phyloP scores from a whole-genome alignment of 169 alveolate species.

The Perkinsus chesapeaki region DNA sequence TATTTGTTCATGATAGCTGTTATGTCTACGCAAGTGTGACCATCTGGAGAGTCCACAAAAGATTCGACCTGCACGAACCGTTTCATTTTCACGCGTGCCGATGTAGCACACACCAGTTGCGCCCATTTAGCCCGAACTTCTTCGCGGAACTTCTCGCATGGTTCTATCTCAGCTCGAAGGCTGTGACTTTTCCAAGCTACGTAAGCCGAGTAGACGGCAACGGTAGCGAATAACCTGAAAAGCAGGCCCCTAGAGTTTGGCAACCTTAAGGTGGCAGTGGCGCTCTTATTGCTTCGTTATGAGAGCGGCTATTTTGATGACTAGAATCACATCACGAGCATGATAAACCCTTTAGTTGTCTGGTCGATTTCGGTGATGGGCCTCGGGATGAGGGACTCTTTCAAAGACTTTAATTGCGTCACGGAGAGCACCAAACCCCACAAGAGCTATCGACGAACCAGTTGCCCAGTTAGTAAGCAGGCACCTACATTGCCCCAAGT shows the following conservation, averaged over 20 bases:
- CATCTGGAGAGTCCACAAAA: not conserved
- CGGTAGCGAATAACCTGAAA: not conserved
- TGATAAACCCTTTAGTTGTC: too few relatives aligned
- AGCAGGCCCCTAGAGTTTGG: too few relatives aligned
- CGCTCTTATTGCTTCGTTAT: too few relatives aligned
- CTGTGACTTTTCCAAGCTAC: not conserved
- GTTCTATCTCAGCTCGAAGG: not conserved
- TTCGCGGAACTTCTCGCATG: not conserved
- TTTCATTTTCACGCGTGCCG: not conserved
- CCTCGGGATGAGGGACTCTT: too few relatives aligned
- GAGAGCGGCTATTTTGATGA: too few relatives aligned
- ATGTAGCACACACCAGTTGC: not conserved
- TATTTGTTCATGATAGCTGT: not conserved
- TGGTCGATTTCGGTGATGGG: too few relatives aligned
- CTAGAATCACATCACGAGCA: too few relatives aligned
- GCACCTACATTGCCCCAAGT: not conserved
- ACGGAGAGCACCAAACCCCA: too few relatives aligned
- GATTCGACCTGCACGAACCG: not conserved
- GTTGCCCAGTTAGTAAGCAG: too few relatives aligned
- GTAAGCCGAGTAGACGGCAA: not conserved
- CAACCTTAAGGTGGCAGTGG: too few relatives aligned
- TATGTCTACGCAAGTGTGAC: not conserved
- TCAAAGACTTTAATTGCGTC: too few relatives aligned
- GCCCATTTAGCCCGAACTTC: not conserved
- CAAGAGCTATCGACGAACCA: too few relatives aligned